Conservation (phyloP, 805 yeast species). For the Ogataea naganishii region DNA sequence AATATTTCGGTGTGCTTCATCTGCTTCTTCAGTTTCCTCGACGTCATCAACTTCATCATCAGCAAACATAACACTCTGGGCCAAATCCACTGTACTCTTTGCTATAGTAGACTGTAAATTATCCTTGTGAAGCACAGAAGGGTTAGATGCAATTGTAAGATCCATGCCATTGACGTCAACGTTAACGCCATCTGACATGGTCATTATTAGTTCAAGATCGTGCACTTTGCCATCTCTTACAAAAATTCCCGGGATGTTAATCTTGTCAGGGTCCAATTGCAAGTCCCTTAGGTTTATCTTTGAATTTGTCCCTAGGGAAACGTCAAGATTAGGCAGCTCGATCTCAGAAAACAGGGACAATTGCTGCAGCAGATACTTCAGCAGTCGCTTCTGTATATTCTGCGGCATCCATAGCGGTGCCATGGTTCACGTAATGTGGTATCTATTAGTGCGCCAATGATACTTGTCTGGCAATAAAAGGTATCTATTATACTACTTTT, state of each 20-base stretch:
- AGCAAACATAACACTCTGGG: conserved; percentile 45
- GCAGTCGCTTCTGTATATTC: conserved; percentile 72
- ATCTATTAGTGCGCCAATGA: no score
- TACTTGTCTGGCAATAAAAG: no score
- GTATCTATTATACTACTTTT: no score
- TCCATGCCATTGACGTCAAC: conserved; percentile 50
- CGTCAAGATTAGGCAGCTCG: conserved; percentile 74
- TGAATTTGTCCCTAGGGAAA: conserved; percentile 54
- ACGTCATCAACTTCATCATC: conserved; percentile 28
- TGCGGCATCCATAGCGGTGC: conserved; percentile 67
- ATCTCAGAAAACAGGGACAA: conserved; percentile 74
- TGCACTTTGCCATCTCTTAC: conserved; percentile 55
- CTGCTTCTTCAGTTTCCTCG: conserved; percentile 11
- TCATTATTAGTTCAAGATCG: conserved; percentile 46
- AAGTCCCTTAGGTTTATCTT: conserved; percentile 50
- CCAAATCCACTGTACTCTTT: conserved; percentile 68
- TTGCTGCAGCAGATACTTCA: conserved; percentile 74
- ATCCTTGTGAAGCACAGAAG: conserved; percentile 12
- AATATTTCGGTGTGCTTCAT: background rate
- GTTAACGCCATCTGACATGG: conserved; percentile 63
- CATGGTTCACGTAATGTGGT: no score
- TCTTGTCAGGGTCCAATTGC: conserved; percentile 61
- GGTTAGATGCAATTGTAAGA: conserved; percentile 32
- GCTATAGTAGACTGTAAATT: conserved; percentile 43
- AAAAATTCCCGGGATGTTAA: conserved; percentile 55